These are phyloP conservation scores for Lentinula sp. DNA, from an alignment of 768 basidiomycete species.

Conservation along the genomic window DNA sequence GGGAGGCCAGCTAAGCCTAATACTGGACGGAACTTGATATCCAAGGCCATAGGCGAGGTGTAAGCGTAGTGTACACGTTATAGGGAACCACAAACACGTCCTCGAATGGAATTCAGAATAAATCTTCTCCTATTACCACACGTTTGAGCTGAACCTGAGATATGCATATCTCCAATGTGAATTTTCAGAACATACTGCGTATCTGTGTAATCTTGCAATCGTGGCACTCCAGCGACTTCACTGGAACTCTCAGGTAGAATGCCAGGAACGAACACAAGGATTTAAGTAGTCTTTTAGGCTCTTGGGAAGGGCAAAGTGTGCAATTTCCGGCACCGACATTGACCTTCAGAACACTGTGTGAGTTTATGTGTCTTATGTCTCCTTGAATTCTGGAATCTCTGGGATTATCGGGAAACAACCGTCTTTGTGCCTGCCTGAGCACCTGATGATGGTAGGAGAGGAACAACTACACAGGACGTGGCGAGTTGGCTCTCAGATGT, in stretches of 20 bases:
- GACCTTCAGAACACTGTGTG: not conserved
- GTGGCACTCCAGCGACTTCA: too few relatives aligned
- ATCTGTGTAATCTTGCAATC: too few relatives aligned
- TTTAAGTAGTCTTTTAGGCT: not conserved
- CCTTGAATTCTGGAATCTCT: not conserved
- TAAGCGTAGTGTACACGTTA: not conserved
- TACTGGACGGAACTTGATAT: not conserved
- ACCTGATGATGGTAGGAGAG: not conserved
- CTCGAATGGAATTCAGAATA: too few relatives aligned
- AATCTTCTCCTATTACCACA: too few relatives aligned
- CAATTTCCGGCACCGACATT: not conserved
- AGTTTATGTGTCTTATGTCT: not conserved
- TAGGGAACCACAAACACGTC: too few relatives aligned
- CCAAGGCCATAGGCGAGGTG: not conserved
- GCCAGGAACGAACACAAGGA: not conserved
- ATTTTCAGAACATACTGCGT: too few relatives aligned
- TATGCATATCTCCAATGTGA: too few relatives aligned
- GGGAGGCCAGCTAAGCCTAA: slow-evolving; percentile 31
- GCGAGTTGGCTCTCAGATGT: not conserved
- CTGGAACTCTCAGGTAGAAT: too few relatives aligned
- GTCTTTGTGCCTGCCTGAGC: not conserved
- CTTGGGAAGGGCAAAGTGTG: not conserved
- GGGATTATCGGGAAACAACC: not conserved
- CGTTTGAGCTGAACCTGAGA: too few relatives aligned
- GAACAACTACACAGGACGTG: not conserved